These are phyloP conservation scores for Ascosphaera pollenicola DNA, from an alignment of 2,329 filamentous ascomycete genomes.

Conservation along the genomic window DNA sequence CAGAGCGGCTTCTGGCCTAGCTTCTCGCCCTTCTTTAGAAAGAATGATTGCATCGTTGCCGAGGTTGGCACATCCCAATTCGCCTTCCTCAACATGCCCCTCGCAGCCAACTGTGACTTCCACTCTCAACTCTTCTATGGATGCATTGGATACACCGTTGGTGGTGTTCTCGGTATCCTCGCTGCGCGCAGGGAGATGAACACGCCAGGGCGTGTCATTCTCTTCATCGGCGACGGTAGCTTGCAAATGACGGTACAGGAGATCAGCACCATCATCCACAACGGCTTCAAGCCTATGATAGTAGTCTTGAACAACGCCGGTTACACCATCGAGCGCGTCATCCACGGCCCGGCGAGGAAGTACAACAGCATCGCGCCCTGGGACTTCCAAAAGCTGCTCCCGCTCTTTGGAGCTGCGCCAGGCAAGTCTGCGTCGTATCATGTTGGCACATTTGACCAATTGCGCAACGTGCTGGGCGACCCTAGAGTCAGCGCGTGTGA, in stretches of 20 bases:
- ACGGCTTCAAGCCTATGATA: constrained; percentile 8
- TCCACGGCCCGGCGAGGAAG: constrained; percentile 8
- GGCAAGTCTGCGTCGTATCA: background rate
- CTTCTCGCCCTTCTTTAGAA: constrained; percentile 3
- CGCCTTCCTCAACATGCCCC: constrained; percentile 7
- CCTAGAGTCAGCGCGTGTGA: background rate
- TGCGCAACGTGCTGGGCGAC: background rate
- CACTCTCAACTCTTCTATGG: constrained; percentile 9
- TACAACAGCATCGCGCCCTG: constrained; percentile 10
- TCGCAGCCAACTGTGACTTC: constrained; percentile 7
- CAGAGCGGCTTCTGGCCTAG: constrained; percentile 5
- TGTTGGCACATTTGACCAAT: background rate
- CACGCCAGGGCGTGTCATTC: constrained; percentile 6
- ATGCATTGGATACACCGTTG: constrained; percentile 10
- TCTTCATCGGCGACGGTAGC: constrained; percentile 10
- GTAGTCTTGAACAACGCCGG: constrained; percentile 11
- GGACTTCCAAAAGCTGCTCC: constrained; percentile 9
- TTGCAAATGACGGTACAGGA: constrained; percentile 11
- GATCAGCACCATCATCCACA: constrained; percentile 9
- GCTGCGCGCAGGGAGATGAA: constrained; percentile 8
- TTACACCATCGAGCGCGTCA: constrained; percentile 11
- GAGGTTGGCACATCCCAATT: constrained; percentile 10
- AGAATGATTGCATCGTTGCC: constrained; percentile 8
- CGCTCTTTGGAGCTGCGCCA: constrained; percentile 7
- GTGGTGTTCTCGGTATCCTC: constrained; percentile 7